phyloP scores from a whole-genome alignment of 805 yeast species.

The Ogataea siamensis region DNA sequence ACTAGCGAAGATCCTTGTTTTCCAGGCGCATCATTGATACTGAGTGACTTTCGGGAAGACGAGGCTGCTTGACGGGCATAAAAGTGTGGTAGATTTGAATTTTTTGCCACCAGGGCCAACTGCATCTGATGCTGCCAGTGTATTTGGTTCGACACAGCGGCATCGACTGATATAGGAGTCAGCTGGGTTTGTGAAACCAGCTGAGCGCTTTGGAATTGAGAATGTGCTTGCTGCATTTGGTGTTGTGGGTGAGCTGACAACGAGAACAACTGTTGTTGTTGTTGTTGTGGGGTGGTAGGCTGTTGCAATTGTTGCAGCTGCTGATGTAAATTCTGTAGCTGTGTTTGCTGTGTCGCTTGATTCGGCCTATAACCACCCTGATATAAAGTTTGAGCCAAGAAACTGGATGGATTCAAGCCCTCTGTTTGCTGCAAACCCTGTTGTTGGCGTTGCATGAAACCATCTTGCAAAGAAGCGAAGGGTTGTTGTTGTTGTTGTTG shows the following conservation, averaged over 20 bases:
- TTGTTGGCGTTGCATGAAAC: conserved; percentile 24
- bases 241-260: conserved; percentile 31
- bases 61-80: conserved; percentile 84
- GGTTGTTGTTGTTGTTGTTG: conserved; percentile 20
- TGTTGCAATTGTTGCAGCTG: conserved; percentile 27
- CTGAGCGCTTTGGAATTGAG: conserved; percentile 20
- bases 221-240: conserved; percentile 25
- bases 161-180: conserved; percentile 36
- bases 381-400: conserved; percentile 40
- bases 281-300: conserved; percentile 31
- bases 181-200: conserved; percentile 23
- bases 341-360: conserved; percentile 25
- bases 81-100: conserved; percentile 66
- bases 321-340: conserved; percentile 25
- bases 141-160: conserved; percentile 35
- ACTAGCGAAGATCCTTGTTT: conserved; percentile 34
- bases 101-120: conserved; percentile 68
- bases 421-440: conserved; percentile 26
- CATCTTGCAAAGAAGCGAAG: conserved; percentile 23
- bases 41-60: conserved; percentile 46
- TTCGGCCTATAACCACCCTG: conserved; percentile 39
- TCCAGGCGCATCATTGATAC: conserved; percentile 35
- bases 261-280: conserved; percentile 22
- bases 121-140: conserved; percentile 82
- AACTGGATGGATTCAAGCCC: conserved; percentile 35